Conservation (phyloP, 1,139 yeast species). For the Sugiyamaella castrensis region DNA sequence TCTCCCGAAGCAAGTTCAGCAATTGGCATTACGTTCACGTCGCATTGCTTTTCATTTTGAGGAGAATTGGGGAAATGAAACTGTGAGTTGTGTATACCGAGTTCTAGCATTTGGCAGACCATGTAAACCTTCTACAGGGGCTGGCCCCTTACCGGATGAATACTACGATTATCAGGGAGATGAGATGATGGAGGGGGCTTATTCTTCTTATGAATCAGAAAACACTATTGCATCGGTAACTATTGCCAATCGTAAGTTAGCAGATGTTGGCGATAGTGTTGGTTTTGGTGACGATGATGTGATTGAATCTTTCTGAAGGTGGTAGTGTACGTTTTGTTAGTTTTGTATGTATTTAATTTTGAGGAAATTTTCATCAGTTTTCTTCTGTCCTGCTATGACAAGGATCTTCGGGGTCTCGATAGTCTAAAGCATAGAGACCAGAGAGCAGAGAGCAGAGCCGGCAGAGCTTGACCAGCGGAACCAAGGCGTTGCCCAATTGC, state of each 20-base stretch:
- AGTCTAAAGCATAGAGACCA: too few relatives aligned
- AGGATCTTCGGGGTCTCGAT: too few relatives aligned
- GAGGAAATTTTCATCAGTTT: background rate
- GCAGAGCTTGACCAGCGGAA: too few relatives aligned
- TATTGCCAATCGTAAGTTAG: background rate
- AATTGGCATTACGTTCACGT: constrained; percentile 21
- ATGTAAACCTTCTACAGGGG: background rate
- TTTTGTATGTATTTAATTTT: background rate
- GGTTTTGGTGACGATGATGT: constrained; percentile 19
- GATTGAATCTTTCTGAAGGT: constrained; percentile 2
- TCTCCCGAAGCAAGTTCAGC: constrained; percentile 26
- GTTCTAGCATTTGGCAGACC: constrained; percentile 34
- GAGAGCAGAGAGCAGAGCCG: too few relatives aligned
- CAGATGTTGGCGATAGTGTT: constrained; percentile 14
- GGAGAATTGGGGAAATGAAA: constrained; percentile 37
- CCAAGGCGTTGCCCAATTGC: too few relatives aligned
- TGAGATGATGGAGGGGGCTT: background rate
- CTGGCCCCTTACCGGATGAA: background rate
- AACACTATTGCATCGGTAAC: too few relatives aligned
- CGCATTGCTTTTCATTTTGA: constrained; percentile 29
- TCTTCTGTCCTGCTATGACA: too few relatives aligned
- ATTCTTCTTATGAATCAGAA: too few relatives aligned
- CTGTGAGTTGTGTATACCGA: constrained; percentile 37
- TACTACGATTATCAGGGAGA: background rate
- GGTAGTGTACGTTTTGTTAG: constrained; percentile 1